Evolutionary conservation across 2,329 filamentous ascomycete species (phyloP), one percentile per base, ranked within the genome.

Genomic region (Aspergillus fumigatus): DNA sequence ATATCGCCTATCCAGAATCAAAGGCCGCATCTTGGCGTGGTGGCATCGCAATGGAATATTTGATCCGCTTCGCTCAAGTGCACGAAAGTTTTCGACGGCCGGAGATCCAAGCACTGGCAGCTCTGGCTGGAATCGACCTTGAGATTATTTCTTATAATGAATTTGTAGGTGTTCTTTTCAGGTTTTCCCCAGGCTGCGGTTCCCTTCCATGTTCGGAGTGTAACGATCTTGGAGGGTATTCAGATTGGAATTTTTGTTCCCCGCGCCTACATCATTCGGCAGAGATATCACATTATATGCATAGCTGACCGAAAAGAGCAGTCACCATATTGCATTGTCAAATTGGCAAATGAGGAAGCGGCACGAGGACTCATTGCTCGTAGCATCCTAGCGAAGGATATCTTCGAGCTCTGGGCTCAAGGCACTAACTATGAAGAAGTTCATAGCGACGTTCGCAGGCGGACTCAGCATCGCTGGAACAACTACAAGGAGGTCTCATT

Each of bases 61-160:
- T 99, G 58, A 86, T 99, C 62, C 89, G 93, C 66, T 92, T 97
- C 71, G 88, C 88, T 48, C 94, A 97, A 74, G 81, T 84, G 57
- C 92, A 97, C 73, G 91, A 97, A 77, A 88, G 85, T n/a, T 99
- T 99, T 71, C 88, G 93, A 41, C 80, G 86, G 55, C 85, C 92
- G 3, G 94, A 99, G 74, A 83, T 96, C 14, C 79, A 93, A 67
- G 87, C 94, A 25, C 79, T 99, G 21, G 92, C 91, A 3, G 77
- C 84, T 9, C 71, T 93, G 4, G 83, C 86, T 55, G 80, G 80
- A 9, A 78, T 94, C 38, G 75, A 87, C 25, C 70, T 97, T 52
- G 81, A 89, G 63, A 82, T 97, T 58, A 65, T 93, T n/a, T 83
- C 80, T 7, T 97, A 97, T 72, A 82, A 82, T 59, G 77, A 86